Conservation (phyloP, 2,329 filamentous ascomycete species). For the Paraconiothyrium sp. region DNA sequence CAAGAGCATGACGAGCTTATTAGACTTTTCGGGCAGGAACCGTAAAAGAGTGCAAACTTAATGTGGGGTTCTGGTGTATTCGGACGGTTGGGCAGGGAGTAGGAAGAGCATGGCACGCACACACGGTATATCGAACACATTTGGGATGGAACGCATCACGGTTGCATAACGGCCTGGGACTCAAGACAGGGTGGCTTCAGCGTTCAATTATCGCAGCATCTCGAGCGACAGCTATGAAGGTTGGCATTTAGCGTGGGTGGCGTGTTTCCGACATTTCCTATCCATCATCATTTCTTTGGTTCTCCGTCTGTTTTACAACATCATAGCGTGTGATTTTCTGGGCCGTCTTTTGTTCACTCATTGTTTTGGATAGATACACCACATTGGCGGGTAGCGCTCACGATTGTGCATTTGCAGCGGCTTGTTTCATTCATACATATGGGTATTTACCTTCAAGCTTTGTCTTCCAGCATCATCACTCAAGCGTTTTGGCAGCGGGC, state of each 20-base stretch:
- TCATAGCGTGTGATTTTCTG: slow-evolving; percentile 40
- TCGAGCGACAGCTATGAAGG: slow-evolving; percentile 42
- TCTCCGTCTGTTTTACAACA: slow-evolving; percentile 28
- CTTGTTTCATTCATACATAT: slow-evolving; percentile 23
- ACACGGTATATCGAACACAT: slow-evolving; percentile 5
- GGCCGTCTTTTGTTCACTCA: slow-evolving; percentile 22
- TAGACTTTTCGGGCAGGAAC: slow-evolving; percentile 38
- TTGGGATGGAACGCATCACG: slow-evolving; percentile 14
- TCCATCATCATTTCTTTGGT: slow-evolving; percentile 27
- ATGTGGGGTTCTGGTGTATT: slow-evolving; percentile 15
- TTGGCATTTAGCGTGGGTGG: slow-evolving; percentile 52
- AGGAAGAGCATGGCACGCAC: slow-evolving; percentile 13
- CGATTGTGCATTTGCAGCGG: slow-evolving; percentile 38
- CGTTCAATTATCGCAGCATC: slow-evolving; percentile 25
- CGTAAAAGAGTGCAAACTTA: slow-evolving; percentile 34
- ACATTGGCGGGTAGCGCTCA: slow-evolving; percentile 40
- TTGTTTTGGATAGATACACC: slow-evolving; percentile 38
- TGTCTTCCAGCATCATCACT: slow-evolving; percentile 11
- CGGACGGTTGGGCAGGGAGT: not conserved
- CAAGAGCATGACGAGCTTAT: slow-evolving; percentile 25
- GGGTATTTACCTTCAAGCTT: slow-evolving; percentile 12
- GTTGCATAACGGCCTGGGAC: slow-evolving; percentile 30
- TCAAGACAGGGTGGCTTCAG: slow-evolving; percentile 31
- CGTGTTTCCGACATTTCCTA: slow-evolving; percentile 32
- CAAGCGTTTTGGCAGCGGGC: slow-evolving; percentile 1